Conservation (phyloP, 768 basidiomycete species). For the Suillus discolor region DNA sequence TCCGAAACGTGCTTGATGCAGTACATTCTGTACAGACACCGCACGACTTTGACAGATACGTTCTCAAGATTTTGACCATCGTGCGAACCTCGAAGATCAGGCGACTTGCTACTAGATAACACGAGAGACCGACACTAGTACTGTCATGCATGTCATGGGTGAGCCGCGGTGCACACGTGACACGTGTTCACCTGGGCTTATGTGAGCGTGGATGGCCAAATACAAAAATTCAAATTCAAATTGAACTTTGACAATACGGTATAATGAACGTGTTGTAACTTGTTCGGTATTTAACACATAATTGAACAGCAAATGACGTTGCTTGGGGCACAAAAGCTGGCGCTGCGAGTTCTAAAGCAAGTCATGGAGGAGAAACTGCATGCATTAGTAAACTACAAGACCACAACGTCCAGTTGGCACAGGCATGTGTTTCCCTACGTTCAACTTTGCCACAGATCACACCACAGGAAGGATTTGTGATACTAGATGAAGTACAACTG, state of each 20-base stretch:
- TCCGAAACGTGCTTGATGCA: not conserved
- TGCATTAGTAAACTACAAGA: slow-evolving; percentile 47
- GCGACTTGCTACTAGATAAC: too few relatives aligned
- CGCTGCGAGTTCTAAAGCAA: slow-evolving; percentile 91
- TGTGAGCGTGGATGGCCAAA: too few relatives aligned
- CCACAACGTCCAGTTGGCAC: slow-evolving; percentile 96
- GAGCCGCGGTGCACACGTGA: too few relatives aligned
- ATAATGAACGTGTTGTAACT: too few relatives aligned
- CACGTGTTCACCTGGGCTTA: too few relatives aligned
- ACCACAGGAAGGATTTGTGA: slow-evolving; percentile 79
- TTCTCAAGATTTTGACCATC: not conserved
- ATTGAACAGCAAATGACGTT: slow-evolving; percentile 84
- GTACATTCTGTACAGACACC: not conserved
- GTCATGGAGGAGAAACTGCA: slow-evolving; percentile 98
- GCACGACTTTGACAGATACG: not conserved
- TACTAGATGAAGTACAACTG: slow-evolving; percentile 77
- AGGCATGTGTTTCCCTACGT: slow-evolving; percentile 51
- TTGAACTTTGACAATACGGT: too few relatives aligned
- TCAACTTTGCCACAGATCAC: slow-evolving; percentile 63
- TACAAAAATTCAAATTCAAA: too few relatives aligned
- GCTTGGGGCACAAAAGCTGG: slow-evolving; percentile 82
- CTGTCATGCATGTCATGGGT: too few relatives aligned
- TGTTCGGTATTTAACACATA: slow-evolving; percentile 15
- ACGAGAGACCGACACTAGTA: too few relatives aligned
- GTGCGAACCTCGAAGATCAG: not conserved